Percentiles rank a stretch among this genome's conserved stretches.
These are phyloP conservation scores for Blastobotrys americana DNA, from an alignment of 805 yeast genomes.

Conservation along the genomic window DNA sequence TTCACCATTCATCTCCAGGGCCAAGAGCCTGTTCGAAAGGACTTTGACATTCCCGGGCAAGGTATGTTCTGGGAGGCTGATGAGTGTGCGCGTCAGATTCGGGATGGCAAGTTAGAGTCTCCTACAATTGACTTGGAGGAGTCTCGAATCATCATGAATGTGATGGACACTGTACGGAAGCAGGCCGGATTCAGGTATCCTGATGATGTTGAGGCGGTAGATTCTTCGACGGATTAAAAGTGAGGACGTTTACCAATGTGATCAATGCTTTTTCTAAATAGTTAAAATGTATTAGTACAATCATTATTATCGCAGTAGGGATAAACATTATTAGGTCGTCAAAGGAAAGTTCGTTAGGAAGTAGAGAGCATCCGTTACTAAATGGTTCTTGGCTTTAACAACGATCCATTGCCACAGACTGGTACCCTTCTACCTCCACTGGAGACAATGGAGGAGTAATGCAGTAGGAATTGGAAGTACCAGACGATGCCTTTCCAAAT, in stretches of 20 bases:
- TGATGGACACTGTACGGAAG: constrained; percentile 42
- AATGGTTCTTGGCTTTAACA: neutral
- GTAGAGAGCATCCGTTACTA: no score
- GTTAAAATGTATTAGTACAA: no score
- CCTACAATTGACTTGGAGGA: constrained; percentile 39
- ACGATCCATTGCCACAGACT: neutral
- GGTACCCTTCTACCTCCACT: neutral
- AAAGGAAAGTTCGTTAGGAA: no score
- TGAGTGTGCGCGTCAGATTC: constrained; percentile 42
- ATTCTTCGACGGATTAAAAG: no score
- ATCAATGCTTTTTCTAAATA: no score
- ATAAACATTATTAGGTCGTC: neutral
- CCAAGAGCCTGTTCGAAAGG: constrained; percentile 4
- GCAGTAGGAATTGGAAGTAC: neutral
- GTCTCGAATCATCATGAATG: constrained; percentile 39
- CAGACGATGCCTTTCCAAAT: neutral
- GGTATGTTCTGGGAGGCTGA: constrained; percentile 55
- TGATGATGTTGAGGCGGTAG: constrained; percentile 28
- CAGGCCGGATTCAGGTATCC: constrained; percentile 42
- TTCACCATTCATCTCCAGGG: constrained; percentile 14
- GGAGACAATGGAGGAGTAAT: neutral
- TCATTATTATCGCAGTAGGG: no score
- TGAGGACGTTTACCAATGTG: no score
- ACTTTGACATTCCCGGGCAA: constrained; percentile 20
- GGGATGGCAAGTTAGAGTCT: constrained; percentile 35